Evolutionary conservation across 176 grass and related monocot species (phyloP).

Genomic region (Pharus latifolius): DNA sequence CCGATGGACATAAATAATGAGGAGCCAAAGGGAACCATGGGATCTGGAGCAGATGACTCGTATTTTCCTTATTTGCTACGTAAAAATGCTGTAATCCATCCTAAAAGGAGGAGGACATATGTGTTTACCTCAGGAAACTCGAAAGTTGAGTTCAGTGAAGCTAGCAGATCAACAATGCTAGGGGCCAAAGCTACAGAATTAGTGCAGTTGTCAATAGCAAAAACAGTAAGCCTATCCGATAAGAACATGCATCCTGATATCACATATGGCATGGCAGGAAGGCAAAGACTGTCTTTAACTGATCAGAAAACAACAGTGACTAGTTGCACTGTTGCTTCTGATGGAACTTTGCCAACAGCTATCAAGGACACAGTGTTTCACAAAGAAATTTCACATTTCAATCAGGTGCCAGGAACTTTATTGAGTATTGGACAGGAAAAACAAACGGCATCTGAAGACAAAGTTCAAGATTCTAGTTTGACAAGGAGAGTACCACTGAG

Average conservation of each 20-base stretch:
- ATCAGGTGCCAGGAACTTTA: constrained; percentile 1
- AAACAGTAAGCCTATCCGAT: constrained; percentile 16
- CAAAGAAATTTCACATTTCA: constrained; percentile 9
- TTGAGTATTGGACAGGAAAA: background rate
- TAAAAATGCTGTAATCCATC: constrained; percentile 27
- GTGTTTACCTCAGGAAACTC: constrained; percentile 28
- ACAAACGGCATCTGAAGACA: constrained; percentile 8
- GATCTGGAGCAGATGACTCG: constrained; percentile 13
- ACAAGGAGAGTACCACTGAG: constrained; percentile 16
- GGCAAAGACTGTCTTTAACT: constrained; percentile 20
- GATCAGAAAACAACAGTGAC: background rate
- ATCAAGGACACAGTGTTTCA: background rate
- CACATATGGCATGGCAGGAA: constrained; percentile 17
- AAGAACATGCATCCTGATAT: constrained; percentile 17
- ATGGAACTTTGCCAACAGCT: constrained; percentile 4
- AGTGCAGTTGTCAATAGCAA: constrained; percentile 7
- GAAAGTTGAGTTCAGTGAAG: constrained; percentile 24
- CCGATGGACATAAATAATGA: constrained; percentile 9
- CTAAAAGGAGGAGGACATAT: constrained; percentile 42
- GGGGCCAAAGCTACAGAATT: constrained; percentile 20
- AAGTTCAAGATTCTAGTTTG: constrained; percentile 14
- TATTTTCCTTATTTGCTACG: constrained; percentile 8
- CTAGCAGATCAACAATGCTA: constrained; percentile 3
- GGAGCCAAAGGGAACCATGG: constrained; percentile 7
- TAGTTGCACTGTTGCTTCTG: background rate